A percentile compares a stretch with the other conserved stretches of the same genome.
These are phyloP conservation scores for Solanum arcanum DNA, from an alignment of 257 asterid species.

Conservation along the genomic window DNA sequence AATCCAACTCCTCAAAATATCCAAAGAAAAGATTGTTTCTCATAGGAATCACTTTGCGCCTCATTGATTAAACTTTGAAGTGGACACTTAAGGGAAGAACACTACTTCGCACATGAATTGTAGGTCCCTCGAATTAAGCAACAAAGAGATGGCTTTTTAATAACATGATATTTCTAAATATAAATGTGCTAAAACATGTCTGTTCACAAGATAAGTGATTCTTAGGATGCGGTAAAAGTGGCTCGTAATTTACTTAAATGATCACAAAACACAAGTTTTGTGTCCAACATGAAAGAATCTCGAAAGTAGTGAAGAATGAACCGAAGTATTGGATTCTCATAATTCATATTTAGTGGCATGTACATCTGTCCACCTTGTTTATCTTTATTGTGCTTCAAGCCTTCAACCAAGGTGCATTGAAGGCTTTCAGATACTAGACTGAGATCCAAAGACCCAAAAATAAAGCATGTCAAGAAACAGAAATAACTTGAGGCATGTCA, in stretches of 20 bases:
- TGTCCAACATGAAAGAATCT: not conserved
- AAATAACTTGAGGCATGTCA: not conserved
- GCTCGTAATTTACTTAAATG: not conserved
- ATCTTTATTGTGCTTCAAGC: not conserved
- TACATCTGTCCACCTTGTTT: not conserved
- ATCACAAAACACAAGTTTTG: not conserved
- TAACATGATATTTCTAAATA: not conserved
- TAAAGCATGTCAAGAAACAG: not conserved
- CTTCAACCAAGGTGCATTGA: not conserved
- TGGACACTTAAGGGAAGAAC: not conserved
- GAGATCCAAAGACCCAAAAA: not conserved
- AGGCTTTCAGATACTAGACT: not conserved
- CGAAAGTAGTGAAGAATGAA: not conserved
- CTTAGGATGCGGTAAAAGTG: not conserved
- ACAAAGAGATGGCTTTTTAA: not conserved
- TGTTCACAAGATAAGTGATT: not conserved
- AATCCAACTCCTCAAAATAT: not conserved
- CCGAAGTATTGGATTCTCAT: not conserved
- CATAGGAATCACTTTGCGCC: not conserved
- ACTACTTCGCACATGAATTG: not conserved
- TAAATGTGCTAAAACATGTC: not conserved
- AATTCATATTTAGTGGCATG: not conserved
- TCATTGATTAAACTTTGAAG: not conserved
- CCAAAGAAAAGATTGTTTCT: not conserved
- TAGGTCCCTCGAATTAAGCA: not conserved